phyloP scores from a whole-genome alignment of 768 basidiomycete genomes.

The Lactarius evosmus region DNA sequence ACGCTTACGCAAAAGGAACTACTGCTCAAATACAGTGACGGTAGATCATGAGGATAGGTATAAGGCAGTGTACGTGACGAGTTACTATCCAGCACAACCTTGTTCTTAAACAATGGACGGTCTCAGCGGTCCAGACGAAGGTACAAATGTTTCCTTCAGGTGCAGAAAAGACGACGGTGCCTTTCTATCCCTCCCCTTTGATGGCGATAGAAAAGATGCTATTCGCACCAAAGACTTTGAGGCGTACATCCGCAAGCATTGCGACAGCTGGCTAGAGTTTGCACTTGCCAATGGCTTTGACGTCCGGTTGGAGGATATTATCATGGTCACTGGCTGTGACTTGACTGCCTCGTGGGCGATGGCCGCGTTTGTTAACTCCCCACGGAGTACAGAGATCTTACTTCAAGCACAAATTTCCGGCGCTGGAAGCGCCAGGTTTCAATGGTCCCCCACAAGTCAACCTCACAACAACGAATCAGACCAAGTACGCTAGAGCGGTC shows the following conservation, averaged over 20 bases:
- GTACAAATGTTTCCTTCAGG: background rate
- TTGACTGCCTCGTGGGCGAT: constrained; percentile 12
- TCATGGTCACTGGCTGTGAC: constrained; percentile 15
- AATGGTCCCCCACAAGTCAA: constrained; percentile 13
- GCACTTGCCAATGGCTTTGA: background rate
- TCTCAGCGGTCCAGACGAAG: constrained; percentile 9
- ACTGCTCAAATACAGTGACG: constrained; percentile 7
- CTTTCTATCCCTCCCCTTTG: constrained; percentile 21
- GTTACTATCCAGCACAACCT: background rate
- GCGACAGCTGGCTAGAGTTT: constrained; percentile 2
- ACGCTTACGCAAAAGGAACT: background rate
- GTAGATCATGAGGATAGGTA: background rate
- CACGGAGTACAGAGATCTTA: no score
- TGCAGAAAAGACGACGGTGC: constrained; percentile 20
- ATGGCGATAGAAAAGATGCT: background rate
- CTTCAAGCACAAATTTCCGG: no score
- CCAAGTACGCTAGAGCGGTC: background rate
- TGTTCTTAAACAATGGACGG: background rate
- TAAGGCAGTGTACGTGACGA: constrained; percentile 12
- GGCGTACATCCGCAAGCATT: background rate
- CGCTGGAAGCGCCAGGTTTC: constrained; percentile 1
- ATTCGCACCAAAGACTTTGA: background rate
- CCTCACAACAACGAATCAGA: constrained; percentile 8
- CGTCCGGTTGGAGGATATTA: constrained; percentile 19
- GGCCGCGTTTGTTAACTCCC: background rate